Evolutionary conservation across 2,329 filamentous ascomycete genomes (phyloP), one percentile per base, ranked within the genome.

Genomic region (Dothideomycetes sp.): DNA sequence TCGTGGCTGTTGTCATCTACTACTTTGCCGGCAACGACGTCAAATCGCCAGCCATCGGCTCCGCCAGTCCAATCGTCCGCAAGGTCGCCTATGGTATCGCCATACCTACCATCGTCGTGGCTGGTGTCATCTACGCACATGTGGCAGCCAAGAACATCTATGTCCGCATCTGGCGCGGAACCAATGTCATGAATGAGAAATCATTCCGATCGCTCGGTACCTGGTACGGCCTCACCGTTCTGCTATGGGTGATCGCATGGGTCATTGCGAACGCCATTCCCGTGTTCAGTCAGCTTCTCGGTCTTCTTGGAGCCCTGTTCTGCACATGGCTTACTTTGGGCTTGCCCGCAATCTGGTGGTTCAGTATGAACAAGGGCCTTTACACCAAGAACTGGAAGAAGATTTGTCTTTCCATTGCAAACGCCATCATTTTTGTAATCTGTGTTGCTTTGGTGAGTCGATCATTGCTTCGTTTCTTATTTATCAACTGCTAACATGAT

Each of bases 51-150:
- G 80, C 81, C 0, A 67, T 85, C 2, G 73, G 74, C 5, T 79
- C 77, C 0, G 74, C 78, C 9, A 67, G 67, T 2, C 57, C 56
- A 0, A 49, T 70, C 0, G 60, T 82, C 23, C 64, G 70, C 27
- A 82, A 82, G 56, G 61, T 79, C n/a, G 77, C 79, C n/a, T 84
- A 77, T 60, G 79, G 77, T 17, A 65, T 84, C 45, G 80, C 80
- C 0, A 67, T 80, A 2, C 80, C 80, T 11, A 84, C 81, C 2
- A 84, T 84, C 44, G 64, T 84, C 33, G 74, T 85, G 35, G 77
- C 80, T 0, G 81, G 80, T 39, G 78, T 83, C 5, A 80, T 85
- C 47, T 79, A 82, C 53, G 78, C 73, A 10, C 74, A 80, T 45
- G 74, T 84, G 2, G 77, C 76, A 2, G 69, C 68, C 41, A 82